phyloP scores from a whole-genome alignment of 148 eudicot genomes.

The Chenopodium album region DNA sequence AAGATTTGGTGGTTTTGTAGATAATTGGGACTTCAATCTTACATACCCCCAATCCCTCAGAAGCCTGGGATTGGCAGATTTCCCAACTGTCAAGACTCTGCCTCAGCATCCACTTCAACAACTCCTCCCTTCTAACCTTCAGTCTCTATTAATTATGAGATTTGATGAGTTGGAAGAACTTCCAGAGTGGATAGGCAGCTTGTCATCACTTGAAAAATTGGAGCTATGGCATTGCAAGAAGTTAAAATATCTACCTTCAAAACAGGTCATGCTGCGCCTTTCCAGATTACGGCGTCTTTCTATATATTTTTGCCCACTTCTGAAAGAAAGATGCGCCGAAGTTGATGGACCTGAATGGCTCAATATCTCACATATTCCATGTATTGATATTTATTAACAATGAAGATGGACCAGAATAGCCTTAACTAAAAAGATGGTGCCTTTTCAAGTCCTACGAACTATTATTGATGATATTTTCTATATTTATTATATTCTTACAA shows the following conservation, averaged over 20 bases:
- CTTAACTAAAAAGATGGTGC: no score
- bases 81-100: neutral
- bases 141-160: neutral
- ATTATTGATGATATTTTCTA: no score
- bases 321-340: neutral
- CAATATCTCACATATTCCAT: constrained; percentile 1
- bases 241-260: neutral
- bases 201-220: neutral
- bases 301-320: neutral
- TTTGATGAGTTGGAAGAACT: constrained; percentile 3
- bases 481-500: no score
- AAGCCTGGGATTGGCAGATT: neutral
- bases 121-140: neutral
- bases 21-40: neutral
- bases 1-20: neutral
- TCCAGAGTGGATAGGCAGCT: constrained; percentile 19
- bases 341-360: neutral
- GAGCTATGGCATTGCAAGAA: neutral
- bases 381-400: no score
- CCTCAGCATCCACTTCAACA: no score
- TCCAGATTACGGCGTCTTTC: neutral
- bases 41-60: neutral
- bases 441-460: no score
- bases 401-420: no score
- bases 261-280: neutral